Percentiles rank a stretch among this genome's conserved stretches.
phyloP scores from a whole-genome alignment of 768 basidiomycete genomes.

The Galerina sulciceps region DNA sequence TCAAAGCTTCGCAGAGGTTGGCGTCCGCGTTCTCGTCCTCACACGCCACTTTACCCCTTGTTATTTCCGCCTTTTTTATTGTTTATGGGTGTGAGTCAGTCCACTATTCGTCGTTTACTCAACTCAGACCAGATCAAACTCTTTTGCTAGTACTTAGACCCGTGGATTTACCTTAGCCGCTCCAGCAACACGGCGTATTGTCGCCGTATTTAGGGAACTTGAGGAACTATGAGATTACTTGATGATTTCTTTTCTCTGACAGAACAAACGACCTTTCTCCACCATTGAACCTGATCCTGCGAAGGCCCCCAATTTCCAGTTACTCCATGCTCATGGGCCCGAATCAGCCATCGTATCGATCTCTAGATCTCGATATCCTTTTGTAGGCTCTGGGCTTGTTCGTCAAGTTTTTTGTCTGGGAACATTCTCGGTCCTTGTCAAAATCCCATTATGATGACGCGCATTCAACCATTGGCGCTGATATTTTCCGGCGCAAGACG shows the following conservation, averaged over 20 bases:
- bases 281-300: background rate
- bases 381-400: no score
- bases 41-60: slow-evolving; percentile 11
- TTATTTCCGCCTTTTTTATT: slow-evolving; percentile 15
- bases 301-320: background rate
- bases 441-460: no score
- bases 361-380: no score
- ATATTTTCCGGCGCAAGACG: background rate
- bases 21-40: slow-evolving; percentile 7
- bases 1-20: background rate
- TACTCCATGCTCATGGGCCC: no score
- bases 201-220: background rate
- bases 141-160: background rate
- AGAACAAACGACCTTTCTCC: background rate
- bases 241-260: background rate
- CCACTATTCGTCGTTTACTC: background rate
- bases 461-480: no score
- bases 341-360: no score
- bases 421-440: no score
- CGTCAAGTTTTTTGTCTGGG: no score
- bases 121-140: background rate
- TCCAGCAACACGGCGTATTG: background rate
- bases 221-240: background rate
- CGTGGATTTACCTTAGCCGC: background rate
- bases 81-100: slow-evolving; percentile 2